A percentile compares a stretch with the other conserved stretches of the same genome.
Conservation (phyloP, 805 yeast genomes). For the Cyberlindnera veronae region DNA sequence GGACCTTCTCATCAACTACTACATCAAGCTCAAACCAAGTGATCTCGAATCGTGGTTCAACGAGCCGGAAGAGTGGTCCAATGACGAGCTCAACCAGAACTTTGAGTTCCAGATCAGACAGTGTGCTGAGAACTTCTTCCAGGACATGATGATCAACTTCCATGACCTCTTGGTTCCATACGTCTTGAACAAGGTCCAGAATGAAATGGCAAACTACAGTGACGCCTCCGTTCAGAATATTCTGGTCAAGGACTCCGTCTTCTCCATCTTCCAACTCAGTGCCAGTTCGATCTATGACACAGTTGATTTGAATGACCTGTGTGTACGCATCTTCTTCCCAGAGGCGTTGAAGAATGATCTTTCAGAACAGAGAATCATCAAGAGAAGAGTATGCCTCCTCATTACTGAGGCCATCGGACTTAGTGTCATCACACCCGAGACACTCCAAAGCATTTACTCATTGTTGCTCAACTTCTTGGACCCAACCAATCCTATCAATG, state of each 20-base stretch:
- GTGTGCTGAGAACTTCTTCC: constrained; percentile 82
- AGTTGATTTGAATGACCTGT: constrained; percentile 65
- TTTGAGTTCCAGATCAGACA: constrained; percentile 85
- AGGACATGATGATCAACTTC: constrained; percentile 64
- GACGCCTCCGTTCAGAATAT: constrained; percentile 43
- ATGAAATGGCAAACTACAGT: constrained; percentile 32
- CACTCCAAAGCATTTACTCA: constrained; percentile 55
- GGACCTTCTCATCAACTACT: constrained; percentile 67
- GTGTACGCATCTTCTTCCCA: constrained; percentile 63
- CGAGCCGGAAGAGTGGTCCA: constrained; percentile 93
- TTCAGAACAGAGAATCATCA: constrained; percentile 58
- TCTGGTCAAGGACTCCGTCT: constrained; percentile 70
- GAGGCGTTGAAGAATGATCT: constrained; percentile 41
- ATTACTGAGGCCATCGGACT: constrained; percentile 79
- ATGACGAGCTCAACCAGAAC: constrained; percentile 69
- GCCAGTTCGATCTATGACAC: constrained; percentile 59
- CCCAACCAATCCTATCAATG: constrained; percentile 47
- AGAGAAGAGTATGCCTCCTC: constrained; percentile 73
- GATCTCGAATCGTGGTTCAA: constrained; percentile 79
- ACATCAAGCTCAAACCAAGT: constrained; percentile 65
- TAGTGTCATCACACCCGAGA: constrained; percentile 51
- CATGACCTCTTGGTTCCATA: constrained; percentile 51
- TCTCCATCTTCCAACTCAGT: constrained; percentile 80
- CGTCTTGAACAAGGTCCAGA: constrained; percentile 55
- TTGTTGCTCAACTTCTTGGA: constrained; percentile 50